These are phyloP conservation scores for Trichoderma hamatum DNA, from an alignment of 2,329 filamentous ascomycete species.

Conservation along the genomic window DNA sequence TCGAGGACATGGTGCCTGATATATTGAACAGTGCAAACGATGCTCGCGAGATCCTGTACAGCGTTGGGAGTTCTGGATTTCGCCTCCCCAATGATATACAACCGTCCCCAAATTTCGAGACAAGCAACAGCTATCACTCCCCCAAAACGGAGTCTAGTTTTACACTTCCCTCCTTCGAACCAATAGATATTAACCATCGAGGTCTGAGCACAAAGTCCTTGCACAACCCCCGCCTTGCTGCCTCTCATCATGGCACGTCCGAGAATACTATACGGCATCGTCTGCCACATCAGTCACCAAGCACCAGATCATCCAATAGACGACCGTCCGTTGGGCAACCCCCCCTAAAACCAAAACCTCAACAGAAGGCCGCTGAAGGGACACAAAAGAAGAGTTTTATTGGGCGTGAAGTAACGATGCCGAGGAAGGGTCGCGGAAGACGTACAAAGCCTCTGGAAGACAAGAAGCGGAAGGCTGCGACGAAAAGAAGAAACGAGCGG, in stretches of 20 bases:
- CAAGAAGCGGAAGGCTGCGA: not conserved
- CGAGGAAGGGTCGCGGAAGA: not conserved
- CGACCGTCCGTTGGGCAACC: not conserved
- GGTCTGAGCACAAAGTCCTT: not conserved
- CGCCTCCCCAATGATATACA: not conserved
- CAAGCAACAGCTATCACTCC: not conserved
- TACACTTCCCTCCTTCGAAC: not conserved
- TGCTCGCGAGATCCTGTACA: not conserved
- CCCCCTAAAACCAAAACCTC: not conserved
- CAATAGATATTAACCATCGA: not conserved
- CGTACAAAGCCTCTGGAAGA: not conserved
- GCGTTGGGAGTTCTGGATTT: not conserved
- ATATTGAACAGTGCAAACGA: not conserved
- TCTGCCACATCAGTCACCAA: not conserved
- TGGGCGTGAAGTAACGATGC: not conserved
- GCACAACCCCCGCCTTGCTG: not conserved
- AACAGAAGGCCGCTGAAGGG: not conserved
- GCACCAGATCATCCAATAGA: not conserved
- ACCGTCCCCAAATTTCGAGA: not conserved
- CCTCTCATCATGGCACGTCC: not conserved
- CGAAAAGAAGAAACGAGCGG: conserved; percentile 20
- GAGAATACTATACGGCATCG: not conserved
- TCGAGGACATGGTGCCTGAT: not conserved
- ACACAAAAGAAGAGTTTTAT: not conserved
- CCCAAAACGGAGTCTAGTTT: conserved; percentile 1